A percentile compares a stretch with the other conserved stretches of the same genome.
These are phyloP conservation scores for Endotrypanum monterogeii DNA, from an alignment of 208 protist genomes.

Conservation along the genomic window DNA sequence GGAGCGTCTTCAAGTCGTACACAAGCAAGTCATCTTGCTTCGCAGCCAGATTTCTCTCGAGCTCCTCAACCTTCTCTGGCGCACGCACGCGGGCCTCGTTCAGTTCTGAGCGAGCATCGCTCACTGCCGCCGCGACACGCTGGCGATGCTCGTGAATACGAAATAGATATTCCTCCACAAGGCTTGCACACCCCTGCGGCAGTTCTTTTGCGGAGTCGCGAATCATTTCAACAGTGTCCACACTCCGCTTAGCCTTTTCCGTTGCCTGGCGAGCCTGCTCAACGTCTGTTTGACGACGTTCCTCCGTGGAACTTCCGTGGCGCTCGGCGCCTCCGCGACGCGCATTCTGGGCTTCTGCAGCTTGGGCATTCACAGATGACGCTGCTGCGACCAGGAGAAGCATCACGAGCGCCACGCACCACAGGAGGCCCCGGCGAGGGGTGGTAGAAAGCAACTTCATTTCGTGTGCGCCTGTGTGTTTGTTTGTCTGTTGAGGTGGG, in stretches of 20 bases:
- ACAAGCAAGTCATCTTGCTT: constrained; percentile 22
- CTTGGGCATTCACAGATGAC: constrained; percentile 20
- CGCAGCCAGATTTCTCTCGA: constrained; percentile 22
- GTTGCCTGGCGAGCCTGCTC: constrained; percentile 10
- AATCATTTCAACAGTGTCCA: constrained; percentile 26
- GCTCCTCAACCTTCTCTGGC: constrained; percentile 11
- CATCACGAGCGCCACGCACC: constrained; percentile 22
- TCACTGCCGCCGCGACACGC: constrained; percentile 13
- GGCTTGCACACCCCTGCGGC: constrained; percentile 31
- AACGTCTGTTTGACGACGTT: background rate
- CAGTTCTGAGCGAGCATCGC: constrained; percentile 38
- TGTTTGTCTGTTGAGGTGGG: background rate
- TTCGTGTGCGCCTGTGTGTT: background rate
- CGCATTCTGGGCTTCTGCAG: background rate
- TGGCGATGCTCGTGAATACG: constrained; percentile 34
- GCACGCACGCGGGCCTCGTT: constrained; percentile 52
- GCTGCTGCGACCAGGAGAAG: constrained; percentile 12
- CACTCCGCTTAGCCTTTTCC: constrained; percentile 19
- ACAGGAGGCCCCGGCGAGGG: constrained; percentile 18
- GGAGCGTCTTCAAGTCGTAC: constrained; percentile 31
- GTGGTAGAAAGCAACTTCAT: background rate
- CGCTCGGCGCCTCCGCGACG: background rate
- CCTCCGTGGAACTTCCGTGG: background rate
- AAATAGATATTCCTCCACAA: constrained; percentile 41
- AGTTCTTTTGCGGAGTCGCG: constrained; percentile 26